Conservation (phyloP, 257 asterid genomes). For the Schizonepeta tenuifolia region DNA sequence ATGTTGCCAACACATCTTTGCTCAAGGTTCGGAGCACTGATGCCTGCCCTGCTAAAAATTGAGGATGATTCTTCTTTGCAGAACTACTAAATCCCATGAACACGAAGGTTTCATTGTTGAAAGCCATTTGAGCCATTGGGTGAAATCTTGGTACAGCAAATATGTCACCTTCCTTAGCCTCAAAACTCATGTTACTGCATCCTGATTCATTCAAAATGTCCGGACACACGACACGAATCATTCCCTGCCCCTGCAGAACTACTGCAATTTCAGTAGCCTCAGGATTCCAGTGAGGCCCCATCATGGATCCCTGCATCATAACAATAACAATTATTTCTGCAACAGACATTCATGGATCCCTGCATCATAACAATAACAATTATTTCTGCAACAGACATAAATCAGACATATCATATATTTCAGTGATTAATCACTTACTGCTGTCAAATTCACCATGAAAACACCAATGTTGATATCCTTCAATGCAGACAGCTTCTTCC, state of each 20-base stretch:
- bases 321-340: background rate
- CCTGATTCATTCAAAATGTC: conserved; percentile 26
- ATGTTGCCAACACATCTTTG: conserved; percentile 49
- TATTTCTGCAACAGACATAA: background rate
- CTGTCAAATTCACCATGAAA: conserved; percentile 83
- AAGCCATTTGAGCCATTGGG: conserved; percentile 88
- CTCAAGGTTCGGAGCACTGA: conserved; percentile 62
- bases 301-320: conserved; percentile 74
- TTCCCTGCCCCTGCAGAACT: conserved; percentile 68
- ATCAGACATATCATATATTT: background rate
- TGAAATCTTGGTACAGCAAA: conserved; percentile 72
- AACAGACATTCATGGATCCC: conserved; percentile 68
- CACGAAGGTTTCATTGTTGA: conserved; percentile 68
- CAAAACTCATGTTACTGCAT: conserved; percentile 52
- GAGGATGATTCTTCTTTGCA: conserved; percentile 62
- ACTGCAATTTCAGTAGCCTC: conserved; percentile 69
- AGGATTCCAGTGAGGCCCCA: conserved; percentile 98
- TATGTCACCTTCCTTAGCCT: conserved; percentile 68
- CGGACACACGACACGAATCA: conserved; percentile 64
- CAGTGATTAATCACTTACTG: conserved; percentile 43
- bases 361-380: conserved; percentile 23
- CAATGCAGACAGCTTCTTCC: conserved; percentile 53
- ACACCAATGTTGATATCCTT: conserved; percentile 54
- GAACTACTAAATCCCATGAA: conserved; percentile 73
- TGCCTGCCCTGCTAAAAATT: conserved; percentile 67